These are phyloP conservation scores for Neofusicoccum laricinum DNA, from an alignment of 2,329 filamentous ascomycete genomes.

Conservation along the genomic window DNA sequence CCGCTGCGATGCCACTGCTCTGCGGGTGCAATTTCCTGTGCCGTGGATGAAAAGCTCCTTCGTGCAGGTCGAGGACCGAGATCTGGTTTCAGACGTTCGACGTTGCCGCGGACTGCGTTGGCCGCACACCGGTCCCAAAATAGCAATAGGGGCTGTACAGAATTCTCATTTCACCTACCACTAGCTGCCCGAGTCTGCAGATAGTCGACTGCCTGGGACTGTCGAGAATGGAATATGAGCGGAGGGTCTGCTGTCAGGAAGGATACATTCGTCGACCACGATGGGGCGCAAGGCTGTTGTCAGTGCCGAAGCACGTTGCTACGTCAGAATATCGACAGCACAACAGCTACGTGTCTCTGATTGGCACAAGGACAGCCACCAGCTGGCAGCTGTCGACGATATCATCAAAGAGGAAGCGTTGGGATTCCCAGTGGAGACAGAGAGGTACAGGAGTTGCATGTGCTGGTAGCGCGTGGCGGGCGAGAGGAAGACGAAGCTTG, in stretches of 20 bases:
- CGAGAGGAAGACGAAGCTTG: neutral
- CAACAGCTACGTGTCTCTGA: slow-evolving; percentile 4
- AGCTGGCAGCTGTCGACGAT: neutral
- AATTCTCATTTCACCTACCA: neutral
- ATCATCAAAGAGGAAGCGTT: neutral
- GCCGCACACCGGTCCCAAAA: slow-evolving; percentile 1
- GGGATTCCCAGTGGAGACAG: neutral
- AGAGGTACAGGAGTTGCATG: neutral
- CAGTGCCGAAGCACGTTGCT: neutral
- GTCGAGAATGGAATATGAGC: too few relatives aligned
- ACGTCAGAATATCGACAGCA: neutral
- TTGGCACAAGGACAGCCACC: neutral
- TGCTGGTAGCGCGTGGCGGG: neutral
- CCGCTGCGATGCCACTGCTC: neutral
- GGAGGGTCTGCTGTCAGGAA: too few relatives aligned
- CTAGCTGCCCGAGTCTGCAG: neutral
- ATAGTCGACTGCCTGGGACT: too few relatives aligned
- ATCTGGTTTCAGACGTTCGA: slow-evolving; percentile 8
- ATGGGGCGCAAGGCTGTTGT: neutral
- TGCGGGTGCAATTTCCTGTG: slow-evolving; percentile 5
- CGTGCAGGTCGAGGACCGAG: neutral
- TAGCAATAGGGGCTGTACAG: neutral
- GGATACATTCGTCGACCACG: neutral
- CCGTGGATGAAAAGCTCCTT: slow-evolving; percentile 2
- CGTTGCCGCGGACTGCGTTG: neutral